These are phyloP conservation scores for Tricholoma sp. DNA, from an alignment of 768 basidiomycete genomes.

Conservation along the genomic window DNA sequence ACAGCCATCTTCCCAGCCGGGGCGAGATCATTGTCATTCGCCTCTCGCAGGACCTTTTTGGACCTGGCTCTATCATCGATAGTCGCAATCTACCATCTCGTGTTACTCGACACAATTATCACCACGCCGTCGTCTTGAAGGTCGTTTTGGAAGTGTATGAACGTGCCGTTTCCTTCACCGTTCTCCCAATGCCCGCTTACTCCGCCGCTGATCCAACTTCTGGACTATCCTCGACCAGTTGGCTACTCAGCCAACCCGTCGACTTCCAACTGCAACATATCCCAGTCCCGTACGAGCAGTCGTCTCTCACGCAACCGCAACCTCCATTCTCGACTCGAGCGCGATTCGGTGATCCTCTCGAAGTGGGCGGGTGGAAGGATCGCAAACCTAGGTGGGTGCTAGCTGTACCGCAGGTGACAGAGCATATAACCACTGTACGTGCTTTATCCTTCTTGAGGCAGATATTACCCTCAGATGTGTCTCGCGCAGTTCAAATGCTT, in stretches of 20 bases:
- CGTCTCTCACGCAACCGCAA: neutral
- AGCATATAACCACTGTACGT: neutral
- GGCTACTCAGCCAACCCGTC: neutral
- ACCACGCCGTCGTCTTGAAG: neutral
- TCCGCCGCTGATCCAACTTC: neutral
- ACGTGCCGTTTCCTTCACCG: too few species aligned
- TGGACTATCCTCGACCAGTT: neutral
- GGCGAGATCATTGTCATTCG: neutral
- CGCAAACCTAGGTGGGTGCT: neutral
- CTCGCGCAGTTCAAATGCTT: neutral
- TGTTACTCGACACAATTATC: too few species aligned
- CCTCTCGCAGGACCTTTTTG: neutral
- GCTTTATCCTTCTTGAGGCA: neutral
- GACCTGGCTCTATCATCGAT: too few species aligned
- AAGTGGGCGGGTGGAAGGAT: neutral
- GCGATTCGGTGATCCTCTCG: neutral
- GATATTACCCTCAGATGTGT: neutral
- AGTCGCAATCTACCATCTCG: neutral
- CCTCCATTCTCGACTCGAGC: neutral
- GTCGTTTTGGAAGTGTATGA: too few species aligned
- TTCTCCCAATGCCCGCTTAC: neutral
- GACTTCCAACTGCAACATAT: neutral
- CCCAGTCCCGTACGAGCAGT: neutral
- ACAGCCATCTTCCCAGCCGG: neutral
- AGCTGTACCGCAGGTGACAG: neutral